Evolutionary conservation across 495 filamentous ascomycete genomes (phyloP).

Genomic region (Penicillium longicatenatum): DNA sequence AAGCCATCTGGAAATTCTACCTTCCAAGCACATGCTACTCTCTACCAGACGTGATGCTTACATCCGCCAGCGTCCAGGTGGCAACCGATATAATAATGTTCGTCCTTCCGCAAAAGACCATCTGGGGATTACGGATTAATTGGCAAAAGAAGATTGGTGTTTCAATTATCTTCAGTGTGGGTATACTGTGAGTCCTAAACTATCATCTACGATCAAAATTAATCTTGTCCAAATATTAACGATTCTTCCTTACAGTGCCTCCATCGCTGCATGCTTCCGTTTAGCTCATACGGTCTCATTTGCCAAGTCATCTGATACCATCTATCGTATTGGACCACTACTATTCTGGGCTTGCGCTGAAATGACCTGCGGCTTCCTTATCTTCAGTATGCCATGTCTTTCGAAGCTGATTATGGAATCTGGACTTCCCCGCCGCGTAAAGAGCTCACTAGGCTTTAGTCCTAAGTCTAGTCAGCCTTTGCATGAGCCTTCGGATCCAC

Average conservation of each 20-base stretch:
- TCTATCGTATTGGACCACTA: conserved; percentile 23
- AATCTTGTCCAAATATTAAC: background rate
- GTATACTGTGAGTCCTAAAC: conserved; percentile 35
- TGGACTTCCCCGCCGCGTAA: conserved; percentile 13
- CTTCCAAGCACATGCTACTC: conserved; percentile 27
- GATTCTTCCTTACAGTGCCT: conserved; percentile 8
- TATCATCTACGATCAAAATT: background rate
- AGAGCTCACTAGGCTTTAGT: conserved; percentile 10
- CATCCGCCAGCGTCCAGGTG: conserved; percentile 38
- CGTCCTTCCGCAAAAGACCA: conserved; percentile 37
- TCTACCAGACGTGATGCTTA: conserved; percentile 23
- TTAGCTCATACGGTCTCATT: conserved; percentile 20
- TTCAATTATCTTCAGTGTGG: conserved; percentile 44
- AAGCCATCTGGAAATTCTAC: conserved; percentile 24
- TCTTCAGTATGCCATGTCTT: conserved; percentile 26
- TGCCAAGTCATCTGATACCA: conserved; percentile 17
- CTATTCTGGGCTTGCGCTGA: conserved; percentile 29
- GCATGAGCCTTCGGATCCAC: background rate
- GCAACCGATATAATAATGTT: conserved; percentile 42
- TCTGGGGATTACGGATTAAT: conserved; percentile 41
- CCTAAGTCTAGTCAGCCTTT: conserved; percentile 1
- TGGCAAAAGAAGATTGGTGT: conserved; percentile 42
- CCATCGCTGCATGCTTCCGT: conserved; percentile 18
- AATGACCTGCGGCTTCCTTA: conserved; percentile 31
- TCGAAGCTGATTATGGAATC: conserved; percentile 25